Conservation (phyloP, 2,329 filamentous ascomycete species). For the Mollisia scopiformis region DNA sequence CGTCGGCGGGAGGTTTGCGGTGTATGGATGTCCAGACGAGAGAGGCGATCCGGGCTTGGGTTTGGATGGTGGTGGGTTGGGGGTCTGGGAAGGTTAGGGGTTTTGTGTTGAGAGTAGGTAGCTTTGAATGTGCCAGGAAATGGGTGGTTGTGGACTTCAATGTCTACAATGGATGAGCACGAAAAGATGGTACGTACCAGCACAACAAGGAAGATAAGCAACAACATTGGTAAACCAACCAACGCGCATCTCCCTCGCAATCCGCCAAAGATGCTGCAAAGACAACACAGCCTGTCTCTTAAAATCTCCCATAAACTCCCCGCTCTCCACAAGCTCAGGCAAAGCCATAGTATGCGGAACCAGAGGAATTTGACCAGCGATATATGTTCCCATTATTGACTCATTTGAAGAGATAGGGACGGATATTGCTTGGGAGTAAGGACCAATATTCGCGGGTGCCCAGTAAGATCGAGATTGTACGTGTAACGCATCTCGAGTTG, state of each 20-base stretch:
- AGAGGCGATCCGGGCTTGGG: constrained; percentile 47
- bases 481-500: constrained; percentile 69
- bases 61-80: constrained; percentile 19
- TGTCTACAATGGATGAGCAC: no score
- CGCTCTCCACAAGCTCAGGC: constrained; percentile 33
- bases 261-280: constrained; percentile 87
- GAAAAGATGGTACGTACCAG: no score
- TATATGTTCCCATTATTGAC: constrained; percentile 50
- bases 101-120: no score
- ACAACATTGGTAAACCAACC: constrained; percentile 76
- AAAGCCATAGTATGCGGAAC: constrained; percentile 78
- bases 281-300: constrained; percentile 68
- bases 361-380: constrained; percentile 92
- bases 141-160: no score
- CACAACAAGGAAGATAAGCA: constrained; percentile 64
- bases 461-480: constrained; percentile 95
- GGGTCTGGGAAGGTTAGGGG: no score
- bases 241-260: constrained; percentile 73
- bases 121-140: no score
- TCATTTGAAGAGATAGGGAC: constrained; percentile 42
- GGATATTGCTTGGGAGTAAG: constrained; percentile 87
- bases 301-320: no score
- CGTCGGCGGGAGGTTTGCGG: constrained; percentile 40
- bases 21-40: constrained; percentile 47
- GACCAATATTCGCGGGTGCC: constrained; percentile 97